A percentile compares a stretch with the other conserved stretches of the same genome.
phyloP scores from a whole-genome alignment of 1,139 yeast genomes.

The Hemisphaericaspora subhashii region DNA sequence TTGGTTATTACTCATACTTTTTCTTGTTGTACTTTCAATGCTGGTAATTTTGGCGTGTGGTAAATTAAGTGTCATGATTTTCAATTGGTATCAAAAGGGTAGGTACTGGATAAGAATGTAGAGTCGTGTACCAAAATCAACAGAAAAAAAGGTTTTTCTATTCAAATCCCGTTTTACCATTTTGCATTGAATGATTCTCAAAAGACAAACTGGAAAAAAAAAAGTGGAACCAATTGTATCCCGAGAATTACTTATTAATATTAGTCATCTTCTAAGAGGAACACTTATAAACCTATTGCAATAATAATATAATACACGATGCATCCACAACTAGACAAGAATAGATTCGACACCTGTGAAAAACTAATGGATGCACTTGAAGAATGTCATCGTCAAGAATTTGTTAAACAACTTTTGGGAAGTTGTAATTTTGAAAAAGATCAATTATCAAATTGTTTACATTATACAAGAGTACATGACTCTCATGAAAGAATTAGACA shows the following conservation, averaged over 20 bases:
- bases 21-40: not conserved
- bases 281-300: too few relatives aligned
- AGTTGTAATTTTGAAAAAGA: constrained; percentile 83
- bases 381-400: constrained; percentile 79
- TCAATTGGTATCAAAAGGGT: not conserved
- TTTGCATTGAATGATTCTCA: too few relatives aligned
- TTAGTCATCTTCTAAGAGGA: too few relatives aligned
- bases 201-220: too few relatives aligned
- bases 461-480: constrained; percentile 69
- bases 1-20: constrained; percentile 11
- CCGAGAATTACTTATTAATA: not conserved
- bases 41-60: too few relatives aligned
- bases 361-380: constrained; percentile 85
- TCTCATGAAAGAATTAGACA: constrained; percentile 61
- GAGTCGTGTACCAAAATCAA: not conserved
- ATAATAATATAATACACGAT: too few relatives aligned
- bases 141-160: not conserved
- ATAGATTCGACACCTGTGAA: constrained; percentile 60
- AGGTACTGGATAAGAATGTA: not conserved
- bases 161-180: constrained; percentile 1
- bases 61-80: too few relatives aligned
- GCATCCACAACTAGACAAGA: constrained; percentile 51
- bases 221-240: not conserved
- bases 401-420: constrained; percentile 75
- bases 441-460: constrained; percentile 75